These are phyloP conservation scores for Diplotaxis tenuifolia DNA, from an alignment of 345 rosid species.

Conservation along the genomic window DNA sequence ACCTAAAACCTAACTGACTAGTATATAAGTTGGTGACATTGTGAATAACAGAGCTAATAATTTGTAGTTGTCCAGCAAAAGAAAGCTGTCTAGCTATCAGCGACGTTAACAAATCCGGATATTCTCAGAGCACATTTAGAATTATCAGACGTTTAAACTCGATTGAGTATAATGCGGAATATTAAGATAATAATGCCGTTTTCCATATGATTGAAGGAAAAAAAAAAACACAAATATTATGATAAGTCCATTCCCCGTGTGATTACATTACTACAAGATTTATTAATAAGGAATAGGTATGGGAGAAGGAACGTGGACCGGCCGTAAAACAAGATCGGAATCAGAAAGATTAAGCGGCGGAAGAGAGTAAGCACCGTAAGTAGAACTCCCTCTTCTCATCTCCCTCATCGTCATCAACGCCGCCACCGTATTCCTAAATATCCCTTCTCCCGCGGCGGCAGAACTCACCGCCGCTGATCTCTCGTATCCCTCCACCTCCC, in stretches of 20 bases:
- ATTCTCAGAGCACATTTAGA: not conserved
- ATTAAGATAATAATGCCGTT: not conserved
- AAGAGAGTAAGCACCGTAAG: conserved; percentile 59
- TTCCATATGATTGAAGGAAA: not conserved
- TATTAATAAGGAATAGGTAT: conserved; percentile 44
- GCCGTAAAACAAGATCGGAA: conserved; percentile 43
- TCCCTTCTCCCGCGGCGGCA: conserved; percentile 51
- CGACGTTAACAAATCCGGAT: too few species aligned
- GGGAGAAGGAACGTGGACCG: conserved; percentile 49
- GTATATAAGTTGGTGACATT: too few species aligned
- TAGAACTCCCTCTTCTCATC: conserved; percentile 79
- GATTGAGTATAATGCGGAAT: not conserved
- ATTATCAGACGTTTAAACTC: not conserved
- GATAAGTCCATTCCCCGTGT: not conserved
- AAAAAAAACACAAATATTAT: not conserved
- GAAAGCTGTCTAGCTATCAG: not conserved
- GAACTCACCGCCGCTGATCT: conserved; percentile 22
- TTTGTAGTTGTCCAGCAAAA: not conserved
- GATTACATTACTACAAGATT: not conserved
- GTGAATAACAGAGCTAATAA: not conserved
- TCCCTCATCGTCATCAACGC: conserved; percentile 76
- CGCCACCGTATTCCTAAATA: conserved; percentile 70
- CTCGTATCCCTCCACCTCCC: conserved; percentile 14
- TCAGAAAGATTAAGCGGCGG: conserved; percentile 75
- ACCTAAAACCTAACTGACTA: not conserved